phyloP scores from a whole-genome alignment of 768 basidiomycete species.

The Wakefieldia striispora region DNA sequence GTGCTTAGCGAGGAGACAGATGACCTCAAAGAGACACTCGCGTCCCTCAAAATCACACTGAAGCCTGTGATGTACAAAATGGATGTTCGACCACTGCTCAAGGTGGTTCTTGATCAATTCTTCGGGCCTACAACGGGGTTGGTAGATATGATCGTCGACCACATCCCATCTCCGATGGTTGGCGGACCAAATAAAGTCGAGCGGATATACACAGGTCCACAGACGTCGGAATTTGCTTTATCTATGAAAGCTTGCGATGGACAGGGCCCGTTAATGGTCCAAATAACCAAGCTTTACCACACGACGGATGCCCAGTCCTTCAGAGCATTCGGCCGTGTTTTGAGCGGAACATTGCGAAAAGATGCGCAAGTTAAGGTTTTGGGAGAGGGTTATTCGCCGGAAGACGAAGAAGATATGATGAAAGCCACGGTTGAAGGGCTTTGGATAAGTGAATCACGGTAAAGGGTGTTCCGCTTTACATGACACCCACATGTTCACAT shows the following conservation, averaged over 20 bases:
- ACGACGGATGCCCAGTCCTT: slow-evolving; percentile 97
- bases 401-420: slow-evolving; percentile 99
- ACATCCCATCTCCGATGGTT: slow-evolving; percentile 79
- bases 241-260: slow-evolving; percentile 83
- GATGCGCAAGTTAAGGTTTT: slow-evolving; percentile 91
- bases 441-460: slow-evolving; percentile 92
- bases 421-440: slow-evolving; percentile 79
- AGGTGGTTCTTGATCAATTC: slow-evolving; percentile 93
- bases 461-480: slow-evolving; percentile 14
- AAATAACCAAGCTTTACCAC: slow-evolving; percentile 92
- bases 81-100: slow-evolving; percentile 93
- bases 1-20: slow-evolving; percentile 94
- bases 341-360: slow-evolving; percentile 86
- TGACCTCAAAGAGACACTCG: slow-evolving; percentile 77
- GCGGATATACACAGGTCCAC: slow-evolving; percentile 84
- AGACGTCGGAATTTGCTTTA: slow-evolving; percentile 72
- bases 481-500: neutral
- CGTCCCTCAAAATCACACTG: slow-evolving; percentile 73
- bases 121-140: slow-evolving; percentile 89
- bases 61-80: slow-evolving; percentile 97
- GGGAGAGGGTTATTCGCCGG: slow-evolving; percentile 97
- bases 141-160: slow-evolving; percentile 87
- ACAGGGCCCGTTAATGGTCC: slow-evolving; percentile 88
- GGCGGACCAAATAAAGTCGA: slow-evolving; percentile 68
- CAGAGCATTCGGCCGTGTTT: slow-evolving; percentile 90